A percentile compares a stretch with the other conserved stretches of the same genome.
phyloP scores from a whole-genome alignment of 2,329 filamentous ascomycete species.

The Cladophialophora carrionii region DNA sequence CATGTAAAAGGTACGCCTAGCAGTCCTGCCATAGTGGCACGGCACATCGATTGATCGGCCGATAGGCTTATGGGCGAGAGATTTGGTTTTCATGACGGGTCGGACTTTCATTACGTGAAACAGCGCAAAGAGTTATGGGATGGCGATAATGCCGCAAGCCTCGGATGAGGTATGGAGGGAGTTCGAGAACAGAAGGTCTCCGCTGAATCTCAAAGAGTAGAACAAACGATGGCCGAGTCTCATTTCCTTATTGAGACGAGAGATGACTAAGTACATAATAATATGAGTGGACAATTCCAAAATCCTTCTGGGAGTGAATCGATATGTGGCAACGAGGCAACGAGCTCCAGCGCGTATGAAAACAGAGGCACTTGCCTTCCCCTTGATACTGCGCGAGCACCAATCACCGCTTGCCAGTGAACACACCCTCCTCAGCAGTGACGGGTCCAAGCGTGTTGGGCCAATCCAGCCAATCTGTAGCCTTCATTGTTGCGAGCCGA shows the following conservation, averaged over 20 bases:
- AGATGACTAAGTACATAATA: conserved; percentile 8
- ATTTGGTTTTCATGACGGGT: no score
- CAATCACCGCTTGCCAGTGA: conserved; percentile 22
- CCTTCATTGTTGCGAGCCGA: conserved; percentile 35
- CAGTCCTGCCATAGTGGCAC: not conserved
- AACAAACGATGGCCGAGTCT: not conserved
- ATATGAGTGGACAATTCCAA: conserved; percentile 21
- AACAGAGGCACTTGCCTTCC: not conserved
- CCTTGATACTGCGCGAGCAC: conserved; percentile 27
- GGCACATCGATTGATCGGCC: not conserved
- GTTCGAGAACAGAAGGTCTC: not conserved
- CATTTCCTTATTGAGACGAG: conserved; percentile 12
- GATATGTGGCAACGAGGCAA: conserved; percentile 26
- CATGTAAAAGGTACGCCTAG: no score
- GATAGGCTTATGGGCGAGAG: no score
- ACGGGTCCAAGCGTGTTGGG: conserved; percentile 27
- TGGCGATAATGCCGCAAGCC: no score
- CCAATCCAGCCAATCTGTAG: conserved; percentile 28
- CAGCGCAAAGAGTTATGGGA: no score
- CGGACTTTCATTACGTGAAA: no score
- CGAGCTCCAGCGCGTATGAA: conserved; percentile 33
- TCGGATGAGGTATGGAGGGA: no score
- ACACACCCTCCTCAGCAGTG: conserved; percentile 29
- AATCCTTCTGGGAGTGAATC: not conserved
- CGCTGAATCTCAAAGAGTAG: not conserved